Evolutionary conservation across 352 stramenopile species (phyloP).

Genomic region (Labyrinthula sp.): DNA sequence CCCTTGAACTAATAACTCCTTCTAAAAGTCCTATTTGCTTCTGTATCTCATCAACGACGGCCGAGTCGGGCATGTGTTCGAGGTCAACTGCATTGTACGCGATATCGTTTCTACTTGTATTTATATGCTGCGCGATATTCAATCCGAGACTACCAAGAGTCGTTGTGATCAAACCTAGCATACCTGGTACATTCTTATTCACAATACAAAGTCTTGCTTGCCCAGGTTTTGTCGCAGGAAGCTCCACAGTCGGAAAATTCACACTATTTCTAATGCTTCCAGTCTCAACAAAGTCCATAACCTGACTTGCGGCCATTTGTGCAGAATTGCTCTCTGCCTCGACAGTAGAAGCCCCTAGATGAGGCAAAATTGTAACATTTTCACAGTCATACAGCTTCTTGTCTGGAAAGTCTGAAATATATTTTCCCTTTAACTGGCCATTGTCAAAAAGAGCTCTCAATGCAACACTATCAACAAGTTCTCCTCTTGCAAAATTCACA

Average conservation of each 20-base stretch:
- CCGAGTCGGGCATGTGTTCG: conserved; percentile 28
- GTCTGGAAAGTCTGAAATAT: conserved; percentile 62
- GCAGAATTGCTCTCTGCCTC: conserved; percentile 77
- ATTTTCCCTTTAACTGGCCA: conserved; percentile 50
- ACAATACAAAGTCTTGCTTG: conserved; percentile 59
- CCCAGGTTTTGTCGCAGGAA: conserved; percentile 49
- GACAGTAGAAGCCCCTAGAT: conserved; percentile 75
- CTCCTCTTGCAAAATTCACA: conserved; percentile 73
- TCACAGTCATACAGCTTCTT: conserved; percentile 61
- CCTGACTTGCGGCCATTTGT: conserved; percentile 59
- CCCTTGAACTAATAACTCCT: conserved; percentile 24
- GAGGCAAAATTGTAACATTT: conserved; percentile 69
- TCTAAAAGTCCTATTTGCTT: conserved; percentile 23
- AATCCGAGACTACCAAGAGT: conserved; percentile 64
- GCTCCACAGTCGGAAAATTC: conserved; percentile 78
- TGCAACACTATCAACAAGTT: conserved; percentile 69
- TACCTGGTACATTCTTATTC: conserved; percentile 75
- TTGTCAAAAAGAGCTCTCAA: conserved; percentile 50
- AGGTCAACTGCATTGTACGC: conserved; percentile 57
- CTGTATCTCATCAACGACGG: conserved; percentile 18
- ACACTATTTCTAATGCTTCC: conserved; percentile 72
- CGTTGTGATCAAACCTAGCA: conserved; percentile 74
- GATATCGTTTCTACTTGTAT: conserved; percentile 43
- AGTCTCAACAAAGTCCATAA: conserved; percentile 65
- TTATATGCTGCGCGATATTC: conserved; percentile 70